These are phyloP conservation scores for Fusarium protoensiforme DNA, from an alignment of 2,329 filamentous ascomycete genomes.

Conservation along the genomic window DNA sequence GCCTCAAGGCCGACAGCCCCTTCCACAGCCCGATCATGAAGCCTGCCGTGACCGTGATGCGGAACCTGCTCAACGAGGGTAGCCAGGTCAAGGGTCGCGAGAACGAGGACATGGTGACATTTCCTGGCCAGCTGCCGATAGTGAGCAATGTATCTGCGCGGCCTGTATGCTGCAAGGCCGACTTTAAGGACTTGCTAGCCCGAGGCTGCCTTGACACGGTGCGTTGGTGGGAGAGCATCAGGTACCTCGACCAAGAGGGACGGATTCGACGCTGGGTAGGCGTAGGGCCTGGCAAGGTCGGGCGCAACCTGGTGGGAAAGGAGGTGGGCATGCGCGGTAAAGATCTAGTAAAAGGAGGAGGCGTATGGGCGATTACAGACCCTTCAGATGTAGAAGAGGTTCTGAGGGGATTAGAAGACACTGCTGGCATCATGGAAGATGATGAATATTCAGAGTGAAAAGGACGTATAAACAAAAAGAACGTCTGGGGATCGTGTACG, in stretches of 20 bases:
- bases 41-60: conserved; percentile 82
- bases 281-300: conserved; percentile 93
- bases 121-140: conserved; percentile 80
- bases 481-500: conserved; percentile 7
- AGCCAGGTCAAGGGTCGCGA: conserved; percentile 65
- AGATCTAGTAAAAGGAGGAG: conserved; percentile 85
- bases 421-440: conserved; percentile 63
- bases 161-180: conserved; percentile 78
- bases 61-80: conserved; percentile 69
- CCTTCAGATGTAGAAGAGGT: conserved; percentile 80
- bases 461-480: background rate
- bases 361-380: conserved; percentile 91
- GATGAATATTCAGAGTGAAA: conserved; percentile 51
- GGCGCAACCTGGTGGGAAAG: conserved; percentile 92
- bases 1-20: conserved; percentile 86
- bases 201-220: conserved; percentile 92
- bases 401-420: conserved; percentile 73
- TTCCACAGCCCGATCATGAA: conserved; percentile 95
- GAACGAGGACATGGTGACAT: conserved; percentile 74
- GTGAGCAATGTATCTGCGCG: conserved; percentile 87
- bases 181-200: conserved; percentile 83
- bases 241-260: conserved; percentile 85
- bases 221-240: conserved; percentile 93
- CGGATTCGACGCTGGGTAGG: conserved; percentile 88
- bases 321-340: conserved; percentile 88